Base-by-base conservation (phyloP, 805 yeast species). In the Kluyveromyces aestuarii region DNA sequence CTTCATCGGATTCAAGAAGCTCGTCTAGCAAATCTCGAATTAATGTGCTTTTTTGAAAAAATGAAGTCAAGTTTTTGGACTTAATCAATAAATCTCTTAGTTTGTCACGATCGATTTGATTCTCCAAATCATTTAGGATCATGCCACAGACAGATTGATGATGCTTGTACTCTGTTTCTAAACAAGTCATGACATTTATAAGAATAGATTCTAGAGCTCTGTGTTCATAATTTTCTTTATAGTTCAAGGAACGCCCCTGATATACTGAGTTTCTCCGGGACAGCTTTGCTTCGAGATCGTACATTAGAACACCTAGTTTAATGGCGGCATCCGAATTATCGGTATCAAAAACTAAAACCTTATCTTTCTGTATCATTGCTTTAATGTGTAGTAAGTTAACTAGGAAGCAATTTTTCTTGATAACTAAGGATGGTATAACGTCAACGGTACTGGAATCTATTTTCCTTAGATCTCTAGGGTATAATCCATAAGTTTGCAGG, bases 381-480 rank as follows among this genome's bases (percentile, higher is more conserved):
- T 93, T 84, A 45, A 93, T 88, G 62, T 90, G 93, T 37, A 93
- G 69, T 59, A 93, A 67, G 61, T 89, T 90, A 44, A 93, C 80
- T 47, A 93, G 70, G 17, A 91, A 85, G 46, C 95, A 84, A 68
- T 78, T 47, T 14, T 80, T 75, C 50, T 97, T 75, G 19, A 89
- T 88, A 51, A 90, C 81, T 42, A 93, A 84, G 17, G 88, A 80
- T 0, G 99, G 99, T 2, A 90, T 90, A 18, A 91, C 87, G 64
- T 88, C 96, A 48, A 84, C 73, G 25, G 82, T 74, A 35, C 86
- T 84, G 49, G 73, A 76, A 67, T 61, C 96, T 46, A 90, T 83
- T 60, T 87, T 89, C 30, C 97, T 68, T 53, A 90, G 69, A 64
- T 90, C 97, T 67, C 97, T 72, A 1, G 97, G 95, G 53, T 82